Evolutionary conservation across 345 rosid genomes (phyloP).

Genomic region (Anacardium occidentale): DNA sequence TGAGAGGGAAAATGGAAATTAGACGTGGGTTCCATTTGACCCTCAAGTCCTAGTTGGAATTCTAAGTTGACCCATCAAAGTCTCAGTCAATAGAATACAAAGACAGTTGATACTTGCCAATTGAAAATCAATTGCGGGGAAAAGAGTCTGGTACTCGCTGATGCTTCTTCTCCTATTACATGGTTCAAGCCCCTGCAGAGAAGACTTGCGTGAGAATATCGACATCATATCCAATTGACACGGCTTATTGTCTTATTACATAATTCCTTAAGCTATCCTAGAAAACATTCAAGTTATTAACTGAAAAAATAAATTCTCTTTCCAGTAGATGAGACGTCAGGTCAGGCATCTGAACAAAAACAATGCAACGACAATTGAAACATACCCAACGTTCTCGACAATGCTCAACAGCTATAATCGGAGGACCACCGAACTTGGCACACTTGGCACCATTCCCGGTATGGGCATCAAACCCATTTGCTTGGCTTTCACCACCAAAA

Average conservation of each 20-base stretch:
- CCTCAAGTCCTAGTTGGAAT: background rate
- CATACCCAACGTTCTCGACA: conserved; percentile 77
- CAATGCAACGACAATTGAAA: background rate
- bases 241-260: no score
- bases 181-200: conserved; percentile 68
- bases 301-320: no score
- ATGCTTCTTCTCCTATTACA: conserved; percentile 69
- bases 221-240: no score
- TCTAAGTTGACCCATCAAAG: background rate
- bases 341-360: no score
- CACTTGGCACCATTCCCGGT: conserved; percentile 21
- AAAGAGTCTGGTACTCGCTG: conserved; percentile 46
- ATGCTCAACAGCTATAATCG: conserved; percentile 62
- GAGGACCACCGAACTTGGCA: conserved; percentile 43
- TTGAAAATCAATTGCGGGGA: conserved; percentile 70
- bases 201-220: no score
- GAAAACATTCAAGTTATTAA: no score
- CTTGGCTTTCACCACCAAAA: conserved; percentile 44
- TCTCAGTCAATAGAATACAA: background rate
- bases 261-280: no score
- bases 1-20: background rate
- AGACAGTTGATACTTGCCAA: conserved; percentile 37
- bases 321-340: background rate
- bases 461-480: conserved; percentile 20
- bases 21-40: background rate